Base-by-base conservation (phyloP, 805 yeast genomes). In the Kuraishia ogatae region DNA sequence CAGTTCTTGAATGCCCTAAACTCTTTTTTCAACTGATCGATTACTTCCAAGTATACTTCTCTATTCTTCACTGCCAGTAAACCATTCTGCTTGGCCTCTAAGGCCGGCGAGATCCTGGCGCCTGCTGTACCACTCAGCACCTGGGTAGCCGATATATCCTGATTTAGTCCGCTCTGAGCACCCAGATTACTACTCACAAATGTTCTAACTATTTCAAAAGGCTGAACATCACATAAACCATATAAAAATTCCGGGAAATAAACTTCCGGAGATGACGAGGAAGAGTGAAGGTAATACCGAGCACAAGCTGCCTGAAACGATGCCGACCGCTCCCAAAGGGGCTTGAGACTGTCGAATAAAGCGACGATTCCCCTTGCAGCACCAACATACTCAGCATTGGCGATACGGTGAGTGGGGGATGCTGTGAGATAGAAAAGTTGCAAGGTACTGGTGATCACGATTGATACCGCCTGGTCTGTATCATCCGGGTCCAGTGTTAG, bases 181-280 rank as follows among this genome's bases (percentile, higher is more conserved):
- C 10, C 29, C 6, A 17, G n/a, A 35, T 10, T 35, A 15, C 43
- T 35, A 11, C 43, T 35, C n/a, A 35, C 43, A 35, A 35, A 35
- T 35, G 43, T 7, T 35, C 43, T 10, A 10, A 35, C 43, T 10
- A 35, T 35, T 13, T 50, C 53, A 50, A 39, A 50, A 26, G 39
- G 39, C 29, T 50, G 53, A 28, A 58, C 56, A 28, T 61, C 63
- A 5, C 56, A 53, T 13, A 63, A 52, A 2, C 62, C 66, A 47
- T 58, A 63, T n/a, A 63, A 53, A 46, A 61, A 63, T 53, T 63
- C 65, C 1, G 66, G 65, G 48, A 63, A 63, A 28, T 56, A 63
- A 49, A 55, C 60, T 2, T 19, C 46, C 0, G 64, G 54, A 19
- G 47, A 50, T 15, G 56, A 53, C 10, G 64, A 59, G 59, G 60